These are phyloP conservation scores for Aureobasidium sp. DNA, from an alignment of 2,329 filamentous ascomycete genomes.

Conservation along the genomic window DNA sequence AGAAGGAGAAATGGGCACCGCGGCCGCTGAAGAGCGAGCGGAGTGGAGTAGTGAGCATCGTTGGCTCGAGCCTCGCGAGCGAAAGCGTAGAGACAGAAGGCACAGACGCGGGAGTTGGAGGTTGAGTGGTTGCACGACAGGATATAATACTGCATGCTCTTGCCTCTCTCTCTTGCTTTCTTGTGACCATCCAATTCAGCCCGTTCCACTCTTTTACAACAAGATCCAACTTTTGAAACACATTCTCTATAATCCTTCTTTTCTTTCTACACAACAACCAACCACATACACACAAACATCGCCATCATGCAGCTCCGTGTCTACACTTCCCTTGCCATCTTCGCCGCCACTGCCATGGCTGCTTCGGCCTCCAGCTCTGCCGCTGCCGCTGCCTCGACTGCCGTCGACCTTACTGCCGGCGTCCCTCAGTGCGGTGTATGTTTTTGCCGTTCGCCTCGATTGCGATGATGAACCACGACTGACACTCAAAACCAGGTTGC, in stretches of 20 bases:
- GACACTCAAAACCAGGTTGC: background rate
- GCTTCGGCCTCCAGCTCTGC: background rate
- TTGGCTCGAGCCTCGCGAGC: background rate
- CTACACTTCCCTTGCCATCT: conserved; percentile 12
- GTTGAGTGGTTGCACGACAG: conserved; percentile 4
- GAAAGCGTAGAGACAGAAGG: background rate
- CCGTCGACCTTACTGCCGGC: background rate
- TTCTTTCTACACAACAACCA: background rate
- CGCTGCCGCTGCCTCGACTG: background rate
- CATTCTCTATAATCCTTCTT: background rate
- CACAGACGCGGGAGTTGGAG: background rate
- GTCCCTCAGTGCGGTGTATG: conserved; percentile 1
- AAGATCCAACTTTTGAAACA: background rate
- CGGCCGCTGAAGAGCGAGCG: background rate
- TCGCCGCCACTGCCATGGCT: conserved; percentile 8
- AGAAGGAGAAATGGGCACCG: background rate
- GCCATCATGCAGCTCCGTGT: conserved; percentile 13
- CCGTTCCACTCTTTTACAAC: background rate
- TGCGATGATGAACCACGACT: background rate
- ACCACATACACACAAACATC: background rate
- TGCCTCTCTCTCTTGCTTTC: background rate
- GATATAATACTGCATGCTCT: background rate
- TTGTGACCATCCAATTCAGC: background rate
- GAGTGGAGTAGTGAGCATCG: background rate
- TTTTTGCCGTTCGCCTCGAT: background rate